phyloP scores from a whole-genome alignment of 1,284 basidiomycete genomes.

The Ganoderma boninense region DNA sequence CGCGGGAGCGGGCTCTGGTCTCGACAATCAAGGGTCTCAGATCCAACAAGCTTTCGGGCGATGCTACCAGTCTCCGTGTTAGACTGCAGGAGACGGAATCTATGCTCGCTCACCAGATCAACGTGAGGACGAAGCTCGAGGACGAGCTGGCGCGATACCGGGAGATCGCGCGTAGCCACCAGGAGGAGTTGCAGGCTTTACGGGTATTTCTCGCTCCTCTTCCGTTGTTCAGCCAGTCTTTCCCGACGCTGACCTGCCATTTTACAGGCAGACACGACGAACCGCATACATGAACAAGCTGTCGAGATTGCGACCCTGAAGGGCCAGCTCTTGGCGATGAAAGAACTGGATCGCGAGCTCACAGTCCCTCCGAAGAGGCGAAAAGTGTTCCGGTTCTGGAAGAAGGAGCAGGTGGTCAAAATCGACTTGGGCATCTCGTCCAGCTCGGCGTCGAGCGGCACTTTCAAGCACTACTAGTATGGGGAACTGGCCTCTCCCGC shows the following conservation, averaged over 20 bases:
- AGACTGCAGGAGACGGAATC: not conserved
- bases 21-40: conserved; percentile 1
- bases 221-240: no score
- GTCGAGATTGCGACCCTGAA: conserved; percentile 3
- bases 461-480: not conserved
- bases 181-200: not conserved
- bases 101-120: conserved; percentile 4
- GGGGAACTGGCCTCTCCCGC: not conserved
- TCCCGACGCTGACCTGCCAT: not conserved
- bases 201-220: not conserved
- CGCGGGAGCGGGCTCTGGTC: conserved; percentile 1
- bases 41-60: not conserved
- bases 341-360: not conserved
- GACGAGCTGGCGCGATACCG: not conserved
- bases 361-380: not conserved
- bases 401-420: not conserved
- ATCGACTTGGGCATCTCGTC: conserved; percentile 4
- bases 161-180: not conserved
- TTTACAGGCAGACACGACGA: not conserved
- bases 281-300: not conserved
- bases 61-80: not conserved
- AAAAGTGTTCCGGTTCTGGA: not conserved
- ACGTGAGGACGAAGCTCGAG: not conserved
- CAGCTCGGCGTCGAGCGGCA: not conserved
- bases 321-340: conserved; percentile 3